phyloP scores from a whole-genome alignment of 2,329 filamentous ascomycete genomes.

The Nigrograna mackinnonii region DNA sequence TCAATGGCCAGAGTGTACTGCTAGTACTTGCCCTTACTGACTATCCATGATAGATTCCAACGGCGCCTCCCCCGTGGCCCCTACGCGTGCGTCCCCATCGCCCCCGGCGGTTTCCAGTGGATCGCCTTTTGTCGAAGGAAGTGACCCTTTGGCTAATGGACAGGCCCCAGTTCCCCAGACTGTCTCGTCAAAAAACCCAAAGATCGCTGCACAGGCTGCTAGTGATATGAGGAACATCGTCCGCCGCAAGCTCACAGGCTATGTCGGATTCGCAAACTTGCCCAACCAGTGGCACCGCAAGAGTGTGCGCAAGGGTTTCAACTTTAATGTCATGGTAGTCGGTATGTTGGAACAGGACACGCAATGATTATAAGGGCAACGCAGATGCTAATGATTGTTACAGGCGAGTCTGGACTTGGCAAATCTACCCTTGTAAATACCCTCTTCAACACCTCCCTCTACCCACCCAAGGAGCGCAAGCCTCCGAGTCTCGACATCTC shows the following conservation, averaged over 20 bases:
- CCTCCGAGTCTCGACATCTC: conserved; percentile 96
- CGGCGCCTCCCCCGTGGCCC: conserved; percentile 47
- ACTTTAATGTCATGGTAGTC: conserved; percentile 99
- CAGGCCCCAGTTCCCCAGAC: conserved; percentile 55
- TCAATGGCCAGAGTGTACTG: not conserved
- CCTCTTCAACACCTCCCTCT: conserved; percentile 98
- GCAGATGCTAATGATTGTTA: conserved; percentile 5
- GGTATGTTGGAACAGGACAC: conserved; percentile 65
- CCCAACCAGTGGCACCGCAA: conserved; percentile 99
- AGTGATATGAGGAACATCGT: conserved; percentile 86
- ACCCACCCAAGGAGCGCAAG: conserved; percentile 98
- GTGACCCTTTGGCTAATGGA: conserved; percentile 59
- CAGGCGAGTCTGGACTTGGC: conserved; percentile 98
- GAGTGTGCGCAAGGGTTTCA: conserved; percentile 99
- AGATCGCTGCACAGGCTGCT: conserved; percentile 54
- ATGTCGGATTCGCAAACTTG: conserved; percentile 97
- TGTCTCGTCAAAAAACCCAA: conserved; percentile 67
- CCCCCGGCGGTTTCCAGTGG: conserved; percentile 52
- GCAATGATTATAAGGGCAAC: conserved; percentile 6
- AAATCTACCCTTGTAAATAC: conserved; percentile 99
- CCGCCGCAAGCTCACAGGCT: conserved; percentile 95
- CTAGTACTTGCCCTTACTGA: conserved; percentile 22
- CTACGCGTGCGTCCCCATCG: conserved; percentile 51
- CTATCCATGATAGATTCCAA: conserved; percentile 45
- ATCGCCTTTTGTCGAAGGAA: conserved; percentile 62